Evolutionary conservation across 306 rosid genomes (phyloP).

Genomic region (Erythrophleum fordii): DNA sequence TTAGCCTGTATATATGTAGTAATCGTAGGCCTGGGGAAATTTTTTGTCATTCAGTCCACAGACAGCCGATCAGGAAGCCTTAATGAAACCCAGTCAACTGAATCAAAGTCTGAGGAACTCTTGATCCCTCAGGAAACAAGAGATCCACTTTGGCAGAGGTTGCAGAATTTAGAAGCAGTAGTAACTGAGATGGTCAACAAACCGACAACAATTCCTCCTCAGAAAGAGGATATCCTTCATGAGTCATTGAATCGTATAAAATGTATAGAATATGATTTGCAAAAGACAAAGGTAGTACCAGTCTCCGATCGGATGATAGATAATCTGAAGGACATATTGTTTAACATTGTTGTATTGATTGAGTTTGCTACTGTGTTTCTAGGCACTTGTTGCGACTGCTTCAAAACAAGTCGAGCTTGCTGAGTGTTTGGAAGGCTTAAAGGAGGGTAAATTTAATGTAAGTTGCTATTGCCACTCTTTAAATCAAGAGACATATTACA

Average conservation of each 20-base stretch:
- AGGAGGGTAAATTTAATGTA: conserved; percentile 62
- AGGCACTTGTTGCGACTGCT: conserved; percentile 89
- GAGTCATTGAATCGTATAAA: conserved; percentile 94
- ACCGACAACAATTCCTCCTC: conserved; percentile 85
- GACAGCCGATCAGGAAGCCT: conserved; percentile 39
- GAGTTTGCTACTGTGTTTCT: conserved; percentile 37
- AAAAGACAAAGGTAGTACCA: conserved; percentile 79
- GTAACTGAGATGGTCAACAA: conserved; percentile 76
- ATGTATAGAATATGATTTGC: conserved; percentile 86
- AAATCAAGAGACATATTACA: conserved; percentile 15
- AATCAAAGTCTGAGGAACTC: conserved; percentile 59
- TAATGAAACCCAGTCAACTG: conserved; percentile 38
- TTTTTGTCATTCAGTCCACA: conserved; percentile 39
- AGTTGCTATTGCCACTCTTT: conserved; percentile 44
- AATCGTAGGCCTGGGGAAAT: conserved; percentile 53
- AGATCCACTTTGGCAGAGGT: conserved; percentile 80
- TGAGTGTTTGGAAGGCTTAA: conserved; percentile 76
- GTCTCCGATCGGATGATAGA: conserved; percentile 36
- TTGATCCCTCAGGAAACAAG: conserved; percentile 43
- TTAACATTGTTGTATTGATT: conserved; percentile 36
- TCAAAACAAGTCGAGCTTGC: conserved; percentile 96
- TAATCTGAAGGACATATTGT: conserved; percentile 30
- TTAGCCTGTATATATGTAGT: conserved; percentile 62
- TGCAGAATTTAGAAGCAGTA: conserved; percentile 76
- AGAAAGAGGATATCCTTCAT: conserved; percentile 86